These are phyloP conservation scores for Boletus pseudo-olivaceus DNA, from an alignment of 768 basidiomycete species.

Conservation along the genomic window DNA sequence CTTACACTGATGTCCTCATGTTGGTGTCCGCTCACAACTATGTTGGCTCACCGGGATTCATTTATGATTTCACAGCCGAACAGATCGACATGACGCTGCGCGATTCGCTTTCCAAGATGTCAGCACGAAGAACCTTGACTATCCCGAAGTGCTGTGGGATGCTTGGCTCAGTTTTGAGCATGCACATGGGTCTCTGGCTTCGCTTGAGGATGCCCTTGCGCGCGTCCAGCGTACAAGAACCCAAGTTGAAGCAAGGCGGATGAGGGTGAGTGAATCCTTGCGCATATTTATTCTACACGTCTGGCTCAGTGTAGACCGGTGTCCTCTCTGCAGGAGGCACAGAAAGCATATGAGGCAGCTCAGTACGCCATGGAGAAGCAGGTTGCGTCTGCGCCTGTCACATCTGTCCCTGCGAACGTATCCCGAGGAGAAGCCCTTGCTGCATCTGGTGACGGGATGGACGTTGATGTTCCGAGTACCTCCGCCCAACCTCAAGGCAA, in stretches of 20 bases:
- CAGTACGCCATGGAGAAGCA: slow-evolving; percentile 44
- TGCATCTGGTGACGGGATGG: slow-evolving; percentile 34
- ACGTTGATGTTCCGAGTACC: slow-evolving; percentile 33
- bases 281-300: neutral
- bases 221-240: slow-evolving; percentile 63
- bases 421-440: neutral
- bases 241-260: slow-evolving; percentile 59
- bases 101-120: slow-evolving; percentile 66
- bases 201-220: slow-evolving; percentile 59
- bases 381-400: slow-evolving; percentile 32
- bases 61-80: slow-evolving; percentile 37
- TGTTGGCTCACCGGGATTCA: neutral
- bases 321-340: slow-evolving; percentile 49
- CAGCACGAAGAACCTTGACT: slow-evolving; percentile 75
- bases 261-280: slow-evolving; percentile 45
- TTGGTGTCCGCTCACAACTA: slow-evolving; percentile 32
- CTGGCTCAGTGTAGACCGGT: neutral
- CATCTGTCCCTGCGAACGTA: slow-evolving; percentile 12
- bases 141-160: slow-evolving; percentile 94
- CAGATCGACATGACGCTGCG: slow-evolving; percentile 53
- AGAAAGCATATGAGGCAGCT: slow-evolving; percentile 52
- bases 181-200: slow-evolving; percentile 67
- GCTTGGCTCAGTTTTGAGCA: slow-evolving; percentile 89
- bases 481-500: slow-evolving; percentile 49
- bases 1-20: slow-evolving; percentile 73